Base-by-base conservation (phyloP, 345 rosid species). In the Aethionema arabicum region DNA sequence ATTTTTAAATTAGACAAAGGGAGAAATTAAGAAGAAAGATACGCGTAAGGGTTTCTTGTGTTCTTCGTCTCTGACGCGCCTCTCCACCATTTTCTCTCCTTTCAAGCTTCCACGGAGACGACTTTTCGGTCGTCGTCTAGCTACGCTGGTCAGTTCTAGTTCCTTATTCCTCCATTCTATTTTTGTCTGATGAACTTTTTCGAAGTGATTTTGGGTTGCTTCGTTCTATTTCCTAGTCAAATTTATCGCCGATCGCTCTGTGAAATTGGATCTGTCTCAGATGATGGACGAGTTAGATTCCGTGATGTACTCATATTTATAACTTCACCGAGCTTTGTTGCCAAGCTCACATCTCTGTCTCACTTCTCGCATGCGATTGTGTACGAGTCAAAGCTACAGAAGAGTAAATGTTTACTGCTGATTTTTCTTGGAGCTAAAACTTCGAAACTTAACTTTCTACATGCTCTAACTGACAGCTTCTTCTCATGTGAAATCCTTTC, bases 31-130 rank as follows among this genome's bases (percentile, higher is more conserved):
- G 8, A 35, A 59, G 2, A 40, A 58, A 40, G 39, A 51, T 59
- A 55, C 13, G 42, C 8, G 7, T 21, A 21, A 21, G 27, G 44
- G 13, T 29, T 62, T 70, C 74, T 63, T 40, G 47, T 41, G 59
- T 63, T 42, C 64, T 63, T 49, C 74, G 69, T 56, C 71, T 66
- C 64, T 33, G 31, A 66, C 58, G 44, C 64, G 12, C 59, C 33
- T 31, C 68, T 70, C 63, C 68, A 62, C 74, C 74, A 56, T 63
- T 70, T 54, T 62, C 36, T 56, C 63, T 47, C 40, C 51, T 54
- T 56, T 5, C 35, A 49, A 70, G 74, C 53, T 56, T 70, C 64
- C 10, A 27, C 40, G 11, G 14, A 70, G 74, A 56, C 69, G 69
- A 63, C 69, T 63, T 70, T 54, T 49, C 49, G 42, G 5, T 55